Base-by-base conservation (phyloP, 768 basidiomycete genomes). In the Rubroboletus satanas region DNA sequence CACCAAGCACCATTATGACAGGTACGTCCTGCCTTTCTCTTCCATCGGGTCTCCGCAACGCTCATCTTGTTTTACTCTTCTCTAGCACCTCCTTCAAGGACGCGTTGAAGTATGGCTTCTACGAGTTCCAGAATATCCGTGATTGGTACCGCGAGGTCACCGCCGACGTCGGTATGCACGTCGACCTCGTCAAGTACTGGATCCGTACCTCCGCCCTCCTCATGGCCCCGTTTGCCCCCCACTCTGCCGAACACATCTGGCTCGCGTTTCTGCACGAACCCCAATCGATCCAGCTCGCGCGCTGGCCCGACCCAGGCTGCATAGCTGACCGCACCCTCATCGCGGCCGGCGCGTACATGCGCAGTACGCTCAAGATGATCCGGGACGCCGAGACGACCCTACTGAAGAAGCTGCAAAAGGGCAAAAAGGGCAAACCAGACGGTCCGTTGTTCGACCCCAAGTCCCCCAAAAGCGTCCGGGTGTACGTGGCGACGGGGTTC, bases 61-160 rank as follows among this genome's bases (percentile, higher is more conserved):
- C 44, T 45, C 21, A 53, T 9, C 14, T 11, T n/a, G 1, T 26
- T 3, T 26, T 45, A 8, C 49, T 43, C 38, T 66, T 94, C 49
- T 44, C 37, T 65, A 97, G 95, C 21, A 93, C 87, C 56, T 84
- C 90, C 70, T 99, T 90, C 84, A 99, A 98, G 74, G 93, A 96
- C 55, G 94, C 95, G 10, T 73, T 98, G 57, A 96, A 98, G 72
- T 88, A 80, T 60, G 96, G 95, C 45, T 96, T 98, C 75, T 99
- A 94, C 79, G 94, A 97, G 65, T 81, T 95, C 60, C 93, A 98
- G 70, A 87, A 83, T 47, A 79, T 85, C 2, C 89, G 97, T 44
- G 95, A 98, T 68, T 94, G 93, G 88, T 98, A 98, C 71, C 91
- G 94, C 54, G 90, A 94, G 68, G 91, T 96, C 48, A 94, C 90